Percentiles rank a stretch among this genome's conserved stretches.
Conservation (phyloP, 495 filamentous ascomycete genomes). For the Penicillium tannophilum region DNA sequence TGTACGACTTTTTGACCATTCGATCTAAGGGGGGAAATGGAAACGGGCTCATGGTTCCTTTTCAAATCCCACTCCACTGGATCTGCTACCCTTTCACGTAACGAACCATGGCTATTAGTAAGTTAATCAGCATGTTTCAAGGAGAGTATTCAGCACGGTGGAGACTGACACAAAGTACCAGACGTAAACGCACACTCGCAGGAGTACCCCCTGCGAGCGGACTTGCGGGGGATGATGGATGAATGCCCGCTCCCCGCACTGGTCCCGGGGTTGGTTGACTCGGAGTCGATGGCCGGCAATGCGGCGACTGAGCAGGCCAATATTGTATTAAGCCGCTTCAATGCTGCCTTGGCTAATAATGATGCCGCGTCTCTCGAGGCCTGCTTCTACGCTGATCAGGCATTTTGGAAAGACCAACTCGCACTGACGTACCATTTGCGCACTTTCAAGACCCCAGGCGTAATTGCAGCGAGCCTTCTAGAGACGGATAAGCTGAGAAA, state of each 20-base stretch:
- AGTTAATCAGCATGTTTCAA: too few species aligned
- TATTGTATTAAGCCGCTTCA: conserved; percentile 2
- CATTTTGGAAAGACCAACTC: conserved; percentile 28
- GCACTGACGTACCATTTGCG: conserved; percentile 28
- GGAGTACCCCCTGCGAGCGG: conserved; percentile 18
- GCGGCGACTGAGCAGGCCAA: conserved; percentile 17
- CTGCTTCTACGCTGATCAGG: conserved; percentile 25
- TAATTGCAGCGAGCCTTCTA: conserved; percentile 19
- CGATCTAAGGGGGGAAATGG: too few species aligned
- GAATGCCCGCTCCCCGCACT: conserved; percentile 22
- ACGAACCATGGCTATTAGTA: too few species aligned
- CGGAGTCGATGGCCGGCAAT: conserved; percentile 17
- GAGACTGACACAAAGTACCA: too few species aligned
- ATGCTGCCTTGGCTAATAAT: conserved; percentile 16
- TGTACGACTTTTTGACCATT: too few species aligned
- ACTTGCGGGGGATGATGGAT: conserved; percentile 27
- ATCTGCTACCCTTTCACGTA: too few species aligned
- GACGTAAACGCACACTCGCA: too few species aligned
- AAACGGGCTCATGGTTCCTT: too few species aligned
- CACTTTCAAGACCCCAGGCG: conserved; percentile 12
- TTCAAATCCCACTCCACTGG: too few species aligned
- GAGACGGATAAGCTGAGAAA: conserved; percentile 19
- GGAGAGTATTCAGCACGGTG: too few species aligned
- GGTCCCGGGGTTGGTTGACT: conserved; percentile 16
- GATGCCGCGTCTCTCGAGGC: conserved; percentile 8